A percentile compares a stretch with the other conserved stretches of the same genome.
These are phyloP conservation scores for Fusarium nurragi DNA, from an alignment of 2,329 filamentous ascomycete species.

Conservation along the genomic window DNA sequence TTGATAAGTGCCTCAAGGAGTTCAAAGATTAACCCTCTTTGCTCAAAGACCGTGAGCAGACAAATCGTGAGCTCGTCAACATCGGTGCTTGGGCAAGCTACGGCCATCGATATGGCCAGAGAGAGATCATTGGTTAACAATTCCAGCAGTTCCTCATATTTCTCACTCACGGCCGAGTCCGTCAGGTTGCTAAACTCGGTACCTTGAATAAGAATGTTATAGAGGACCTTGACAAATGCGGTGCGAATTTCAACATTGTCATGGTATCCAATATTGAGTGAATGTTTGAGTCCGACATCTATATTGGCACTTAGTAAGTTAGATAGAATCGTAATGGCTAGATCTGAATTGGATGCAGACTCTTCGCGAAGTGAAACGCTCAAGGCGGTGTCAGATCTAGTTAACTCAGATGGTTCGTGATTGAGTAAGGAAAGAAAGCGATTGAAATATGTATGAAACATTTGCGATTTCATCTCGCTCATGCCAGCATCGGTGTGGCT, in stretches of 20 bases:
- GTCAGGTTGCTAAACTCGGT: slow-evolving; percentile 76
- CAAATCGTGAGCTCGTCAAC: slow-evolving; percentile 75
- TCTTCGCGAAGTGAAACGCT: slow-evolving; percentile 61
- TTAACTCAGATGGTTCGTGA: slow-evolving; percentile 60
- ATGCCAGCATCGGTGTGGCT: slow-evolving; percentile 72
- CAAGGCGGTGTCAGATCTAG: slow-evolving; percentile 42
- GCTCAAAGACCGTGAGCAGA: slow-evolving; percentile 75
- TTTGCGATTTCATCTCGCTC: slow-evolving; percentile 74
- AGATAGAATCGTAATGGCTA: slow-evolving; percentile 73
- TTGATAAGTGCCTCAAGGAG: slow-evolving; percentile 73
- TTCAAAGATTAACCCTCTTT: slow-evolving; percentile 69
- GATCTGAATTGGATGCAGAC: slow-evolving; percentile 64
- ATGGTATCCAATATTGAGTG: slow-evolving; percentile 75
- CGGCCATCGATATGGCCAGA: slow-evolving; percentile 70
- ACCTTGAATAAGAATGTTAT: slow-evolving; percentile 76
- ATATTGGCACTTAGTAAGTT: slow-evolving; percentile 77
- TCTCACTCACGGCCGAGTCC: slow-evolving; percentile 73
- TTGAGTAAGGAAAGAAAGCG: slow-evolving; percentile 73
- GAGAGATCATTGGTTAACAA: slow-evolving; percentile 70
- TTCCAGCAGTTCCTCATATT: slow-evolving; percentile 73
- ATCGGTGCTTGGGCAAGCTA: slow-evolving; percentile 72
- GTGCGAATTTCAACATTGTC: slow-evolving; percentile 75
- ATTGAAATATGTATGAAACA: slow-evolving; percentile 78
- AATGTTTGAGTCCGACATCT: slow-evolving; percentile 76
- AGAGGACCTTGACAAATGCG: slow-evolving; percentile 75